Percentiles rank a stretch among this genome's conserved stretches.
Evolutionary conservation across 345 rosid genomes (phyloP).

Genomic region (Euclidium syriacum): DNA sequence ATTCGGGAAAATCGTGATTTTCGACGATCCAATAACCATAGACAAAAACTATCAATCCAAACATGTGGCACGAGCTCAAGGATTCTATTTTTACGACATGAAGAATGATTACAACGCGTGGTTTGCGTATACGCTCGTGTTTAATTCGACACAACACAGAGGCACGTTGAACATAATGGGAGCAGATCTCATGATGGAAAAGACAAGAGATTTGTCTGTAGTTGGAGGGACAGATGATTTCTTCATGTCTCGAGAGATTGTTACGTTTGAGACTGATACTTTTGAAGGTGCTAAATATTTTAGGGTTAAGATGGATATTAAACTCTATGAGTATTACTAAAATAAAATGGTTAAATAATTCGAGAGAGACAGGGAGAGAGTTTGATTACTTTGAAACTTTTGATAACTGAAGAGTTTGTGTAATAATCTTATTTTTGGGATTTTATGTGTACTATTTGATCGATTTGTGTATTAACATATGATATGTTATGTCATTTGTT

Average conservation of each 20-base stretch:
- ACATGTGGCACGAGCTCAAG: conserved; percentile 54
- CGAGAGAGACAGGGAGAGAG: neutral
- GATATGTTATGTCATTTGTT: neutral
- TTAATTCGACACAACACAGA: conserved; percentile 52
- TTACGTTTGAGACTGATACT: conserved; percentile 50
- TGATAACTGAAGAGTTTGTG: neutral
- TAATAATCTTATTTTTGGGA: neutral
- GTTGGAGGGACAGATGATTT: conserved; percentile 78
- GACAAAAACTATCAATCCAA: conserved; percentile 39
- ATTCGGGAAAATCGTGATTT: conserved; percentile 45
- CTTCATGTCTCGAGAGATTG: conserved; percentile 71
- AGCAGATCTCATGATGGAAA: conserved; percentile 54
- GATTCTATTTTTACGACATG: conserved; percentile 59
- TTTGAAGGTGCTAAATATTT: conserved; percentile 60
- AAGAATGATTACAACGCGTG: conserved; percentile 42
- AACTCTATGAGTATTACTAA: conserved; percentile 33
- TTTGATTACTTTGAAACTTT: neutral
- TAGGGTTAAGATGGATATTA: conserved; percentile 34
- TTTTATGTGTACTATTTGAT: neutral
- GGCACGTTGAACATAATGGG: conserved; percentile 65
- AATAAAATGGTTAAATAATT: neutral
- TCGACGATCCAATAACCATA: conserved; percentile 55
- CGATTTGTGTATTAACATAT: neutral
- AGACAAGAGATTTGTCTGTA: conserved; percentile 66
- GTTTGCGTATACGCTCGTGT: conserved; percentile 59